Evolutionary conservation across 2,329 filamentous ascomycete genomes (phyloP), one percentile per base, ranked within the genome.

Genomic region (Fusarium phyllophilum): DNA sequence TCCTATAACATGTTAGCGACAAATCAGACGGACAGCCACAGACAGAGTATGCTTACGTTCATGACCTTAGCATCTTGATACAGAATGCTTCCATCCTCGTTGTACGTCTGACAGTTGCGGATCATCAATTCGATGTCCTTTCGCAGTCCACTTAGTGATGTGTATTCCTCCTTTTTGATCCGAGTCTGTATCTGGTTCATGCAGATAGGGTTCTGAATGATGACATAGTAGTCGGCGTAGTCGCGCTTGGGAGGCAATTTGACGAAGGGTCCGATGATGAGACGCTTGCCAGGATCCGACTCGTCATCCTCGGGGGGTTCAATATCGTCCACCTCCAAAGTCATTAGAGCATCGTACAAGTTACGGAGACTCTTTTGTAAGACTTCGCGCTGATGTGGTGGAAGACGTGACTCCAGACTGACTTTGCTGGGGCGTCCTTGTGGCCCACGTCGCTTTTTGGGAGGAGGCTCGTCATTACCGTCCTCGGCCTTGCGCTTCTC

Each of bases 151-250:
- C 89, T 91, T 69, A 98, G 84, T 78, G 89, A 93, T 76, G 90
- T 90, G 83, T 99, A 99, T 80, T 98, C 94, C 79, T 97, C 94
- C 83, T 94, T 96, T 86, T 97, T 98, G 85, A 99, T 97, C 86
- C 94, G 96, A 81, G 93, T 94, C 81, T 94, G 91, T 79, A 99
- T 97, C 81, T 95, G 92, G 77, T 97, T 96, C 93, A 98, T 97
- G 80, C 94, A 96, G 79, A 99, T 98, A 1, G 96, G 96, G 62
- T 92, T 92, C 80, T 92, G 90, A 81, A 99, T 99, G 82, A 98
- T 91, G 80, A 96, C 85, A 82, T 98, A 99, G 85, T 99, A 99
- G 81, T 98, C 95, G 33, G 94, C 93, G 80, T 97, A 99, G 68
- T 96, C 91, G 67, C 92, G 92, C 85, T 94, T 97, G 45, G 94